Evolutionary conservation across 73 alveolate species (phyloP).

Genomic region (Tetrahymena thermophila): DNA sequence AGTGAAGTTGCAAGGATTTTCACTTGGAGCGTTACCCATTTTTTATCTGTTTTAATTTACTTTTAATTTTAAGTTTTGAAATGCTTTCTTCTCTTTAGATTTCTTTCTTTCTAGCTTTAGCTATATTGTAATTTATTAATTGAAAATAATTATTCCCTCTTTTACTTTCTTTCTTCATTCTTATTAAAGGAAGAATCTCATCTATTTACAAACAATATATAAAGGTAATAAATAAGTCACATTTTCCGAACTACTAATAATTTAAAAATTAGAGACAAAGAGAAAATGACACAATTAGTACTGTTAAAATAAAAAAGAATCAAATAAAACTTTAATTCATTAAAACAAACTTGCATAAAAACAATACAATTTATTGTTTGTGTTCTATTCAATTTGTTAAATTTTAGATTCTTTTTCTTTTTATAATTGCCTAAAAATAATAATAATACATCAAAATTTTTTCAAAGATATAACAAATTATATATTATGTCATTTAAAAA

Average conservation of each 20-base stretch:
- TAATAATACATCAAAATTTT: too few species aligned
- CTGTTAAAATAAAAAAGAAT: neutral
- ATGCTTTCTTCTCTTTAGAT: neutral
- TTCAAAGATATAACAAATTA: too few species aligned
- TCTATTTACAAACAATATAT: too few species aligned
- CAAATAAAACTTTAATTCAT: neutral
- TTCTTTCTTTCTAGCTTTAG: neutral
- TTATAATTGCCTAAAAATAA: too few species aligned
- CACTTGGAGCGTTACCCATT: neutral
- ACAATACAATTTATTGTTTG: too few species aligned
- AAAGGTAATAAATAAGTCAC: too few species aligned
- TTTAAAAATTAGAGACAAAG: neutral
- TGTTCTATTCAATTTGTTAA: neutral
- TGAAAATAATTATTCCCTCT: neutral
- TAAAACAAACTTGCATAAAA: too few species aligned
- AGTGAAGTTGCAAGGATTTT: neutral
- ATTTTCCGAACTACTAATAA: neutral
- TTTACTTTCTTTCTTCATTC: neutral
- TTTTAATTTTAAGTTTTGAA: neutral
- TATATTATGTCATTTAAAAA: too few species aligned
- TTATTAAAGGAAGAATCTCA: neutral
- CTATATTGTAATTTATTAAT: neutral
- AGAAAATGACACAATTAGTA: too few species aligned
- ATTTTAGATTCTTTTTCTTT: neutral
- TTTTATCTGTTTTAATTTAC: neutral